A percentile compares a stretch with the other conserved stretches of the same genome.
Evolutionary conservation across 2,329 filamentous ascomycete species (phyloP).

Genomic region (Myriosclerotinia duriaeana): DNA sequence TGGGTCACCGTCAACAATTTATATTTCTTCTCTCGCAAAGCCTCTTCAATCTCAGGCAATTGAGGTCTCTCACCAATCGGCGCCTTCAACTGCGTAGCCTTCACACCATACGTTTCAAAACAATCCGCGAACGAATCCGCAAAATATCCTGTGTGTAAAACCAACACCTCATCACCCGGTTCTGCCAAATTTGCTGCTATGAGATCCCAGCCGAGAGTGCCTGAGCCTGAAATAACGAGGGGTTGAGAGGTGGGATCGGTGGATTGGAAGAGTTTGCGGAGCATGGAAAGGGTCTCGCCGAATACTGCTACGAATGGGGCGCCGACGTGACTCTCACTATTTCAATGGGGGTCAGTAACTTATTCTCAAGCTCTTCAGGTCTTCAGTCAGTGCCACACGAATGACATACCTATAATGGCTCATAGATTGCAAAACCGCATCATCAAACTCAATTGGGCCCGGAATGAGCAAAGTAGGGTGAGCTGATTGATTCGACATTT

Average conservation of each 20-base stretch:
- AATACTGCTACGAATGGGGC: slow-evolving; percentile 86
- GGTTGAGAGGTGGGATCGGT: slow-evolving; percentile 80
- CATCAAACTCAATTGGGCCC: slow-evolving; percentile 96
- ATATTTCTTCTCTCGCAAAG: slow-evolving; percentile 86
- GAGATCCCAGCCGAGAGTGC: slow-evolving; percentile 94
- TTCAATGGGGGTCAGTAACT: slow-evolving; percentile 26
- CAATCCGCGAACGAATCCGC: slow-evolving; percentile 93
- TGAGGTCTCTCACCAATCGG: slow-evolving; percentile 86
- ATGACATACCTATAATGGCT: slow-evolving; percentile 76
- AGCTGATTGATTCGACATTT: slow-evolving; percentile 61
- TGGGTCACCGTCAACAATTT: slow-evolving; percentile 95
- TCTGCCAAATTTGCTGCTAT: slow-evolving; percentile 93
- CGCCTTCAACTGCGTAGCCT: slow-evolving; percentile 85
- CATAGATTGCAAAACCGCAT: slow-evolving; percentile 94
- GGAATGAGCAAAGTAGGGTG: slow-evolving; percentile 85
- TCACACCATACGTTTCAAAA: slow-evolving; percentile 85
- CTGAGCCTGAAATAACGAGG: slow-evolving; percentile 90
- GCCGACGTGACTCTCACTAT: slow-evolving; percentile 89
- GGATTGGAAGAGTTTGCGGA: slow-evolving; percentile 93
- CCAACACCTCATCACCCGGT: slow-evolving; percentile 83
- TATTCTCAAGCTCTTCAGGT: neutral
- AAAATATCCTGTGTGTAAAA: slow-evolving; percentile 96
- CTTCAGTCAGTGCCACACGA: neutral
- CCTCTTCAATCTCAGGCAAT: slow-evolving; percentile 82
- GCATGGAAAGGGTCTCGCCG: slow-evolving; percentile 81